phyloP scores from a whole-genome alignment of 2,329 filamentous ascomycete species.

The Aspergillus sp. region DNA sequence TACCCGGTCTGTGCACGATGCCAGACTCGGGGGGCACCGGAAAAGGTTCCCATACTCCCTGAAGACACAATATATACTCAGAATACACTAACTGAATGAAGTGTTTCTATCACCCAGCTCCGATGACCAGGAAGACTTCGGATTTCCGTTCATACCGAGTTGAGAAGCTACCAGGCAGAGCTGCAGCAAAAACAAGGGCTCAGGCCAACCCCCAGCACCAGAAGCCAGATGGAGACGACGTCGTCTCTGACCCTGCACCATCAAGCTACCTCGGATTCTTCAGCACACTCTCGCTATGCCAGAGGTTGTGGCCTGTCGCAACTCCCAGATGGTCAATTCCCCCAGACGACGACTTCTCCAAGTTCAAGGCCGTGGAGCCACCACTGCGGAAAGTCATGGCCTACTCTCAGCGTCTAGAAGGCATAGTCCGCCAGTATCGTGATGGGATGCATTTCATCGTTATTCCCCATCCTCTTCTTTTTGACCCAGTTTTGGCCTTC shows the following conservation, averaged over 20 bases:
- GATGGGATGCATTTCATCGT: background rate
- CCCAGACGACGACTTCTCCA: background rate
- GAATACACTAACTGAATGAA: background rate
- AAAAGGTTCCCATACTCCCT: background rate
- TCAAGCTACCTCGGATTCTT: background rate
- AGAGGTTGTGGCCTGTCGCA: too few species aligned
- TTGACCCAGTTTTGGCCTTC: background rate
- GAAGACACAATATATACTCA: background rate
- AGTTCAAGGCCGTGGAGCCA: background rate
- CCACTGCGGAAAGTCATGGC: background rate
- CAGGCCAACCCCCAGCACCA: background rate
- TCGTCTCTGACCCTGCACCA: background rate
- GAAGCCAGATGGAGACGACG: background rate
- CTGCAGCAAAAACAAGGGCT: too few species aligned
- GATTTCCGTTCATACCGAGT: background rate
- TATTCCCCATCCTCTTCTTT: background rate
- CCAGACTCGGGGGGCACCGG: background rate
- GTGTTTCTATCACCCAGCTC: constrained; percentile 3
- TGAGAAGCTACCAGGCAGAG: background rate
- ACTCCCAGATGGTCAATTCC: too few species aligned
- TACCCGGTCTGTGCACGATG: background rate
- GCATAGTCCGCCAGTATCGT: background rate
- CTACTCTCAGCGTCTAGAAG: background rate
- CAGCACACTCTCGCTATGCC: background rate
- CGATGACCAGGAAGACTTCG: background rate